Evolutionary conservation across 352 stramenopile species (phyloP).

Genomic region (Globisporangium splendens): DNA sequence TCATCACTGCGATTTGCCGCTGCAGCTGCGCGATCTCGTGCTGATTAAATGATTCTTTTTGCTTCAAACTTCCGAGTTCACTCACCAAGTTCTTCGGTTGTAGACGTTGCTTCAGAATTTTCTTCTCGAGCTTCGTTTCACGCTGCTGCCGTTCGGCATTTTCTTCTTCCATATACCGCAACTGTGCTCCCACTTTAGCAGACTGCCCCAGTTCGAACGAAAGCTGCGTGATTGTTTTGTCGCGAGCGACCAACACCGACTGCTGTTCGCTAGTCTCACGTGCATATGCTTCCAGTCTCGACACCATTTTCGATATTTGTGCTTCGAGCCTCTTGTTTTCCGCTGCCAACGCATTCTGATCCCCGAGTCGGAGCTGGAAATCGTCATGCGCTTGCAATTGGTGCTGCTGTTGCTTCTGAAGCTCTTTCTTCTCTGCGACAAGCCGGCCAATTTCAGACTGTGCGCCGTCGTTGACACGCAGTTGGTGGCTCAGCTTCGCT

Average conservation of each 20-base stretch:
- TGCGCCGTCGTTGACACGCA: neutral
- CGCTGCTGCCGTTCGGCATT: slow-evolving; percentile 10
- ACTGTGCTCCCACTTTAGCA: slow-evolving; percentile 17
- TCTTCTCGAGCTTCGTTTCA: slow-evolving; percentile 21
- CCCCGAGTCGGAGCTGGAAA: neutral
- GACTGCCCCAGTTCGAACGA: slow-evolving; percentile 18
- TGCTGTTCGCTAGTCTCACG: slow-evolving; percentile 6
- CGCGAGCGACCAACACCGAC: neutral
- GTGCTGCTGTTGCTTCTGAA: slow-evolving; percentile 6
- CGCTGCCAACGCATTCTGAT: neutral
- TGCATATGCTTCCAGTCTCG: neutral
- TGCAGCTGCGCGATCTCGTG: slow-evolving; percentile 25
- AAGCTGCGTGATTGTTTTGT: slow-evolving; percentile 10
- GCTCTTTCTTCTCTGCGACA: neutral
- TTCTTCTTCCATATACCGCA: slow-evolving; percentile 15
- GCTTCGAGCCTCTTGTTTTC: slow-evolving; percentile 11
- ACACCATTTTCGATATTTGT: neutral
- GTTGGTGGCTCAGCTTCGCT: neutral
- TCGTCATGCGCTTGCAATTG: neutral
- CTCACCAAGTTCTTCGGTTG: slow-evolving; percentile 21
- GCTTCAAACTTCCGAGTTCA: slow-evolving; percentile 12
- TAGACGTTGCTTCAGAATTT: slow-evolving; percentile 29
- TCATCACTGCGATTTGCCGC: slow-evolving; percentile 25
- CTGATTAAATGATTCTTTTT: slow-evolving; percentile 21
- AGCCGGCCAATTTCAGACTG: slow-evolving; percentile 4